Percentiles rank a stretch among this genome's conserved stretches.
phyloP scores from a whole-genome alignment of 805 yeast genomes.

The Candida nitratophila region DNA sequence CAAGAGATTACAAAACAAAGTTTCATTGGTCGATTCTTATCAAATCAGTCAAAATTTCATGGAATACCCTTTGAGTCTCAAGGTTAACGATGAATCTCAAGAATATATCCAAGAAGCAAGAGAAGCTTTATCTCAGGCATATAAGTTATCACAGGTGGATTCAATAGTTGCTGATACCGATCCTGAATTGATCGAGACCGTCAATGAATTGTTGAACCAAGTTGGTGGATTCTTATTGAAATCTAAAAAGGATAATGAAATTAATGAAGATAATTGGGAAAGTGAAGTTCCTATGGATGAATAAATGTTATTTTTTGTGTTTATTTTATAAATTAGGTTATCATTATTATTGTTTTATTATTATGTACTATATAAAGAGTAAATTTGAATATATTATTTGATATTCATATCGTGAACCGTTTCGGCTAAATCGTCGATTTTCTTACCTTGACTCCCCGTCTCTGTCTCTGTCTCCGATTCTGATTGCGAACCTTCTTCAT shows the following conservation, averaged over 20 bases:
- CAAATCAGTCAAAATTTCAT: conserved; percentile 32
- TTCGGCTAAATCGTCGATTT: conserved; percentile 21
- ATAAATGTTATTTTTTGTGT: conserved; percentile 2
- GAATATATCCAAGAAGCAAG: conserved; percentile 32
- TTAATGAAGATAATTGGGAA: conserved; percentile 44
- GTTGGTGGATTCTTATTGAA: conserved; percentile 54
- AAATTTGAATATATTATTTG: neutral
- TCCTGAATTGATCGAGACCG: conserved; percentile 51
- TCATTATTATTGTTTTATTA: neutral
- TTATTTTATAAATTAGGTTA: neutral
- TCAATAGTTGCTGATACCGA: conserved; percentile 36
- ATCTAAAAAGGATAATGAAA: conserved; percentile 30
- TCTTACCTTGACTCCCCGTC: conserved; percentile 50
- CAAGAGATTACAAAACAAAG: conserved; percentile 24
- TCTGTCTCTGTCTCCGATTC: no score
- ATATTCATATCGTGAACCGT: neutral
- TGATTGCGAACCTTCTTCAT: no score
- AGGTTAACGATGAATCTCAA: conserved; percentile 23
- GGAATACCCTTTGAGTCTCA: conserved; percentile 23
- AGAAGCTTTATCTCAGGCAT: conserved; percentile 31
- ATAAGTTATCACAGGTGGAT: conserved; percentile 30
- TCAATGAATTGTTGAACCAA: conserved; percentile 39
- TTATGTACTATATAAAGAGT: neutral
- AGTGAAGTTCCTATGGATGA: conserved; percentile 38
- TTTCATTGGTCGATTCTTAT: conserved; percentile 10